phyloP scores from a whole-genome alignment of 2,329 filamentous ascomycete genomes.

The Samsoniella hepiali region DNA sequence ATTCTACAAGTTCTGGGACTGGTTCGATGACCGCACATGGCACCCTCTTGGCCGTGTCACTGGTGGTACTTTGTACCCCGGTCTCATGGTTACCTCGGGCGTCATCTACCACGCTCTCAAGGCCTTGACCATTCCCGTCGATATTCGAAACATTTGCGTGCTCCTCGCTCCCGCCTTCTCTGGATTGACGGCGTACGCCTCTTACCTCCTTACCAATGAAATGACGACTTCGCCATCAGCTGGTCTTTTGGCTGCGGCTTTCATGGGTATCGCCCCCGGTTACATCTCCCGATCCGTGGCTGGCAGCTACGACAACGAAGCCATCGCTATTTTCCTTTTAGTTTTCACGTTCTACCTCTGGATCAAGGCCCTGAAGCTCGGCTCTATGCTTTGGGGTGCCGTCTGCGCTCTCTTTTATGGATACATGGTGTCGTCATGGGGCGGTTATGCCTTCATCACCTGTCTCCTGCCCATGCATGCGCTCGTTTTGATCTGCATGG shows the following conservation, averaged over 20 bases:
- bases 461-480: constrained; percentile 92
- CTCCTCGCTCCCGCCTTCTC: constrained; percentile 93
- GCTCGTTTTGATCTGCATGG: constrained; percentile 94
- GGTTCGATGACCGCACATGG: constrained; percentile 99
- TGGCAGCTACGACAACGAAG: constrained; percentile 98
- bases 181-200: constrained; percentile 85
- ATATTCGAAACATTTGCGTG: constrained; percentile 98
- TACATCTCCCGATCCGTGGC: constrained; percentile 98
- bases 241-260: constrained; percentile 86
- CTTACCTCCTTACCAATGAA: constrained; percentile 94
- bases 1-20: constrained; percentile 99
- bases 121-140: constrained; percentile 84
- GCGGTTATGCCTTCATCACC: constrained; percentile 99
- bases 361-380: constrained; percentile 97
- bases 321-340: constrained; percentile 96
- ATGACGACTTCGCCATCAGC: constrained; percentile 96
- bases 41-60: constrained; percentile 97
- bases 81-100: constrained; percentile 98
- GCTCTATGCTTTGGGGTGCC: constrained; percentile 94
- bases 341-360: constrained; percentile 98
- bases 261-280: constrained; percentile 96
- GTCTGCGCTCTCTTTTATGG: constrained; percentile 95
- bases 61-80: constrained; percentile 96
- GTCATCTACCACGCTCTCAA: constrained; percentile 93
- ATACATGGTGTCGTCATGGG: constrained; percentile 99